phyloP scores from a whole-genome alignment of 1,284 basidiomycete species.

The Trametes sp. region DNA sequence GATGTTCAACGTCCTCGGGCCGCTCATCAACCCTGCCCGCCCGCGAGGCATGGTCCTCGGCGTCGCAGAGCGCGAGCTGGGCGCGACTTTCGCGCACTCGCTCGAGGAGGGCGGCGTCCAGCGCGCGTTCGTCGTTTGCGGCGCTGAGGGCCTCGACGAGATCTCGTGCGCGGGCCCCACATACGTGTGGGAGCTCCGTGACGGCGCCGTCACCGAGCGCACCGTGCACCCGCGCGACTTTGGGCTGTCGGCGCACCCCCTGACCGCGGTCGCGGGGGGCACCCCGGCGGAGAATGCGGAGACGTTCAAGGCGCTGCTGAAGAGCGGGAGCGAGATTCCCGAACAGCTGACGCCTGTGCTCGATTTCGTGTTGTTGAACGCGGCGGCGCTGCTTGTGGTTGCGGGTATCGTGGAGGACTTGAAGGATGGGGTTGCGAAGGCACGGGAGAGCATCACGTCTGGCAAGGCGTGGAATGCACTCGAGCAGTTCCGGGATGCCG shows the following conservation, averaged over 20 bases:
- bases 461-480: conserved; percentile 84
- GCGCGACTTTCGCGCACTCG: conserved; percentile 83
- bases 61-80: conserved; percentile 88
- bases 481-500: conserved; percentile 53
- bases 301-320: conserved; percentile 67
- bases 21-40: conserved; percentile 91
- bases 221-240: conserved; percentile 70
- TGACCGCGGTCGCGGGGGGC: conserved; percentile 76
- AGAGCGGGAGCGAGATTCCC: conserved; percentile 58
- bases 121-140: conserved; percentile 93
- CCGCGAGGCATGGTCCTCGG: conserved; percentile 92
- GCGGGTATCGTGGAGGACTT: conserved; percentile 76
- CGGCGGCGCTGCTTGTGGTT: conserved; percentile 83
- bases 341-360: conserved; percentile 64
- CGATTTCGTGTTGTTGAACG: conserved; percentile 89
- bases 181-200: conserved; percentile 70
- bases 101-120: conserved; percentile 74
- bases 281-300: conserved; percentile 79
- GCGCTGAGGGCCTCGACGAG: conserved; percentile 92
- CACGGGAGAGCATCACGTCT: conserved; percentile 74
- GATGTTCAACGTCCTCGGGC: conserved; percentile 96
- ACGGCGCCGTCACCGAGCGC: conserved; percentile 60
- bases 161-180: conserved; percentile 95
- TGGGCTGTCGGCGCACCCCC: conserved; percentile 75
- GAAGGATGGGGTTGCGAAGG: conserved; percentile 76